A percentile compares a stretch with the other conserved stretches of the same genome.
phyloP scores from a whole-genome alignment of 805 yeast species.

The Starmerella riodocensis region DNA sequence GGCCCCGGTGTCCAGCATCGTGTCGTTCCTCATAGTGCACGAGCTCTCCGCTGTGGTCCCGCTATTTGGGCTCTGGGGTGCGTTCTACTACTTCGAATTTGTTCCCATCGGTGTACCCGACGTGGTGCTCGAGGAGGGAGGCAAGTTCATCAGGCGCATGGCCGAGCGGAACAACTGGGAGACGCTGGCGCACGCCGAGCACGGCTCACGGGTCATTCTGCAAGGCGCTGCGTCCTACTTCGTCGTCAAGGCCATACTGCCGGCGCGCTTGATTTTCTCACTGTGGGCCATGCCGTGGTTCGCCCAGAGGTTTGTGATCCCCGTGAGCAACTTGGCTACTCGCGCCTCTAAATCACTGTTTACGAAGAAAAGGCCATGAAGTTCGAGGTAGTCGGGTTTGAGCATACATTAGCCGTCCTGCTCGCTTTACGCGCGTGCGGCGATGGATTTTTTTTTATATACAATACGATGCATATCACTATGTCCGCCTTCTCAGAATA shows the following conservation, averaged over 20 bases:
- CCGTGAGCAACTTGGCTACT: no score
- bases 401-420: no score
- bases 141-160: slow-evolving; percentile 42
- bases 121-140: slow-evolving; percentile 49
- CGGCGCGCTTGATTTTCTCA: slow-evolving; percentile 40
- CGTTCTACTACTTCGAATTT: slow-evolving; percentile 42
- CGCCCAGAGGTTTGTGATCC: slow-evolving; percentile 39
- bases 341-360: no score
- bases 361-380: no score
- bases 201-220: slow-evolving; percentile 41
- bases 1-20: slow-evolving; percentile 49
- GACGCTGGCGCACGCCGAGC: slow-evolving; percentile 31
- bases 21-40: slow-evolving; percentile 55
- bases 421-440: no score
- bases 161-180: slow-evolving; percentile 27
- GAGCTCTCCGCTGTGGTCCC: slow-evolving; percentile 68
- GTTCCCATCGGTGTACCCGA: slow-evolving; percentile 42
- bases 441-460: no score
- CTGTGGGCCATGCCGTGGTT: slow-evolving; percentile 45
- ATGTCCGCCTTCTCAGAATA: no score
- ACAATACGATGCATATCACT: no score
- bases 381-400: no score
- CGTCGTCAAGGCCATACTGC: slow-evolving; percentile 45
- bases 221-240: slow-evolving; percentile 71
- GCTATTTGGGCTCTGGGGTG: slow-evolving; percentile 52